Conservation (phyloP, 2,329 filamentous ascomycete genomes). For the Fusarium hainanense region DNA sequence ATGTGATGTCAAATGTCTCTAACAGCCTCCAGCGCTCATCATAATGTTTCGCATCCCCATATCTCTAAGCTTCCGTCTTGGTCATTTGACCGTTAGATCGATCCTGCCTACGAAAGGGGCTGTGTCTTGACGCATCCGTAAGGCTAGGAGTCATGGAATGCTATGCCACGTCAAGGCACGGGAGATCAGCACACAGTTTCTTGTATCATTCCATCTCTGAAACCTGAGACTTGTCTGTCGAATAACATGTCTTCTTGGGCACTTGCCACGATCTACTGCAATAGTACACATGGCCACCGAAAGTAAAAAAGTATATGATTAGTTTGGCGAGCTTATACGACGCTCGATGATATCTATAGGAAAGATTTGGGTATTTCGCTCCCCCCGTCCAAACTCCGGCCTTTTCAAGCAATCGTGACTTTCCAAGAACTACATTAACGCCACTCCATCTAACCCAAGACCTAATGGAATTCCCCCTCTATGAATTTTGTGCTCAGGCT, state of each 20-base stretch:
- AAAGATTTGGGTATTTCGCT: constrained; percentile 20
- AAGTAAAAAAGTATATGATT: neutral
- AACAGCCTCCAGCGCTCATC: neutral
- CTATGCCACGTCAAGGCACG: neutral
- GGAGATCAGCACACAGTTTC: neutral
- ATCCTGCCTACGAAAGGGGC: neutral
- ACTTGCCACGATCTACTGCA: neutral
- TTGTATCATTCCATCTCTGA: neutral
- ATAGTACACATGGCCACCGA: neutral
- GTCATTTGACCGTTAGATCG: neutral
- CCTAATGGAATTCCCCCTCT: neutral
- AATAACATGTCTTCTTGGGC: neutral
- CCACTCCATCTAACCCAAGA: neutral
- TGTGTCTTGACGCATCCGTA: constrained; percentile 4
- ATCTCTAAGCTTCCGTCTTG: neutral
- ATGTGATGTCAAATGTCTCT: neutral
- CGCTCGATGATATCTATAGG: neutral
- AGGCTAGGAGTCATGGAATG: constrained; percentile 10
- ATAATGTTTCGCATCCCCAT: neutral
- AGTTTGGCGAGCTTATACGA: neutral
- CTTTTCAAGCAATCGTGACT: neutral
- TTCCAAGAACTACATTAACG: constrained; percentile 2
- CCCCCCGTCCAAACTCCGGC: neutral
- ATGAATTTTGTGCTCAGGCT: neutral
- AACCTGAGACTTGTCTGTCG: neutral